These are phyloP conservation scores for Xylaria sp. DNA, from an alignment of 2,329 filamentous ascomycete genomes.

Conservation along the genomic window DNA sequence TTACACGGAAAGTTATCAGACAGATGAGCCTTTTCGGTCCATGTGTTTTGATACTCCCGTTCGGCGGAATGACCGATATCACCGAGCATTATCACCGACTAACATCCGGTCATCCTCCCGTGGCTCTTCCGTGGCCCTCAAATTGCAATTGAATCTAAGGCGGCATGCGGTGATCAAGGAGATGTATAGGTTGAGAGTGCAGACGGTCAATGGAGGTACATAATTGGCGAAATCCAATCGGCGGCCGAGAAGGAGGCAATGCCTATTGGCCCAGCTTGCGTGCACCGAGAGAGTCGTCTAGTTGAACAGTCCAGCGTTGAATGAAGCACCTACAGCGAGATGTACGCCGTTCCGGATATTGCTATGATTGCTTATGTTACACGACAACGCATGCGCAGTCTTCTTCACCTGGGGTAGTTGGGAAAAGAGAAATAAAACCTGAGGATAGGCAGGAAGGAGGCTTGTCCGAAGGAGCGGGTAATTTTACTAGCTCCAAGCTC, in stretches of 20 bases:
- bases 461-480: constrained; percentile 4
- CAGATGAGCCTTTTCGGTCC: not conserved
- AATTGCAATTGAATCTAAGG: not conserved
- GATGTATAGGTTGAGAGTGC: not conserved
- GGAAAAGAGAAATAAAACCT: no score
- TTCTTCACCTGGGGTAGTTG: not conserved
- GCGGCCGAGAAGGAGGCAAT: no score
- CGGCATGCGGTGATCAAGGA: not conserved
- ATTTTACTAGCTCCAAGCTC: constrained; percentile 8
- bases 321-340: no score
- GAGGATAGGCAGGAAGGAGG: not conserved
- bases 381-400: not conserved
- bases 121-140: not conserved
- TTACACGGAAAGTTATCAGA: no score
- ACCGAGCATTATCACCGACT: not conserved
- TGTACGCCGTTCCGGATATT: not conserved
- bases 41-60: not conserved
- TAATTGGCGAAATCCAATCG: not conserved
- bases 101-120: not conserved
- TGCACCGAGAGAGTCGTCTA: not conserved
- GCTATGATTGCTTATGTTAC: not conserved
- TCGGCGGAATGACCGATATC: not conserved
- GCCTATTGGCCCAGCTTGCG: no score
- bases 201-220: not conserved
- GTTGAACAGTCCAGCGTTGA: not conserved